phyloP scores from a whole-genome alignment of 2,329 filamentous ascomycete species.

The Lasiodiplodia citricola region DNA sequence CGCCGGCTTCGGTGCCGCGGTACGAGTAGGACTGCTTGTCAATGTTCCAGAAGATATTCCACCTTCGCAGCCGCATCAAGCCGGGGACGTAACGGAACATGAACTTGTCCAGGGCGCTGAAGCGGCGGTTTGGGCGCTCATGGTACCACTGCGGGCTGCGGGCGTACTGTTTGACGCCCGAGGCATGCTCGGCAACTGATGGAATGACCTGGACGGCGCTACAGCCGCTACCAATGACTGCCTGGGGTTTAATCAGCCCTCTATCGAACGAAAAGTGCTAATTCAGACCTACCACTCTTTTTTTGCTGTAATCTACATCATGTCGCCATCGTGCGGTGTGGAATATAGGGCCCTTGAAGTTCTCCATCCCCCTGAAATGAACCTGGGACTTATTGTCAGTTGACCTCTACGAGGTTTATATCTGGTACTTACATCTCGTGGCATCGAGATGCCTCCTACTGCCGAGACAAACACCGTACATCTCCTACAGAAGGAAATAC shows the following conservation, averaged over 20 bases:
- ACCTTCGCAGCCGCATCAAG: slow-evolving; percentile 28
- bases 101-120: slow-evolving; percentile 37
- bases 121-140: slow-evolving; percentile 40
- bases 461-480: slow-evolving; percentile 39
- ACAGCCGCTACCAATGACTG: slow-evolving; percentile 42
- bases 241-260: background rate
- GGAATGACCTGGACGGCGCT: slow-evolving; percentile 38
- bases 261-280: background rate
- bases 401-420: background rate
- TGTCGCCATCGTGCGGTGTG: slow-evolving; percentile 40
- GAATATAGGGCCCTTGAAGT: slow-evolving; percentile 37
- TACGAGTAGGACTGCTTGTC: slow-evolving; percentile 31
- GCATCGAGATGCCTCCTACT: slow-evolving; percentile 38
- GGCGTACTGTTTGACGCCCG: slow-evolving; percentile 35
- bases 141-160: slow-evolving; percentile 42
- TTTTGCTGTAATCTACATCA: slow-evolving; percentile 33
- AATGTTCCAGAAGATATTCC: slow-evolving; percentile 28
- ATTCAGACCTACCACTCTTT: slow-evolving; percentile 30
- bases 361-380: slow-evolving; percentile 35
- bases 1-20: slow-evolving; percentile 19
- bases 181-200: background rate
- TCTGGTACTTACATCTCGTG: slow-evolving; percentile 30
- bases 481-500: slow-evolving; percentile 30
- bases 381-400: background rate
- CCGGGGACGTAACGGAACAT: slow-evolving; percentile 44